Evolutionary conservation across 2,329 filamentous ascomycete genomes (phyloP).

Genomic region (Diaporthe capsici): DNA sequence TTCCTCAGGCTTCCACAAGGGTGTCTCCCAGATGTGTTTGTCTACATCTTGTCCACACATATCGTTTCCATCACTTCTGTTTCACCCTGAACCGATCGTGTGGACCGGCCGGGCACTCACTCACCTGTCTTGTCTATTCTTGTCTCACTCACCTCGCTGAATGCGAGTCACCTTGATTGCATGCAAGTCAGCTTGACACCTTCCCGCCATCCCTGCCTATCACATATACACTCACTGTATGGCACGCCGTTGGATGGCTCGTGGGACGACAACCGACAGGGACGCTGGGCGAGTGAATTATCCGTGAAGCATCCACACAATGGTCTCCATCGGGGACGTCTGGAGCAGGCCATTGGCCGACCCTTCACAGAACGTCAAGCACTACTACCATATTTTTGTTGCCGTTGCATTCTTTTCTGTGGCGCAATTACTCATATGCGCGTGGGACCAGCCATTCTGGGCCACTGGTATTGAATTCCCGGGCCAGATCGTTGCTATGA

Average conservation of each 20-base stretch:
- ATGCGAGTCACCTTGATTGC: constrained; percentile 2
- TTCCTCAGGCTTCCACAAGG: background rate
- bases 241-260: background rate
- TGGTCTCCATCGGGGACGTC: background rate
- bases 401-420: constrained; percentile 55
- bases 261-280: constrained; percentile 19
- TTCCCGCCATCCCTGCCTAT: background rate
- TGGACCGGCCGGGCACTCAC: constrained; percentile 1
- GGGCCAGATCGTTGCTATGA: constrained; percentile 64
- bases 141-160: constrained; percentile 15
- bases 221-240: constrained; percentile 1
- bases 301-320: constrained; percentile 3
- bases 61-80: constrained; percentile 11
- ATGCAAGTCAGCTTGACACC: background rate
- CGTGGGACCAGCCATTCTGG: constrained; percentile 55
- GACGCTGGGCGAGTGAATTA: background rate
- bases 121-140: constrained; percentile 1
- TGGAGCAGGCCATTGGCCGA: background rate
- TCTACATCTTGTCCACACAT: background rate
- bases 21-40: constrained; percentile 7
- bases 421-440: constrained; percentile 63
- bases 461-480: constrained; percentile 57
- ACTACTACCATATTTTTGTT: constrained; percentile 43
- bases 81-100: constrained; percentile 16
- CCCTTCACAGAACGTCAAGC: constrained; percentile 12